Conservation (phyloP, 768 basidiomycete genomes). For the Tricholoma sp. region DNA sequence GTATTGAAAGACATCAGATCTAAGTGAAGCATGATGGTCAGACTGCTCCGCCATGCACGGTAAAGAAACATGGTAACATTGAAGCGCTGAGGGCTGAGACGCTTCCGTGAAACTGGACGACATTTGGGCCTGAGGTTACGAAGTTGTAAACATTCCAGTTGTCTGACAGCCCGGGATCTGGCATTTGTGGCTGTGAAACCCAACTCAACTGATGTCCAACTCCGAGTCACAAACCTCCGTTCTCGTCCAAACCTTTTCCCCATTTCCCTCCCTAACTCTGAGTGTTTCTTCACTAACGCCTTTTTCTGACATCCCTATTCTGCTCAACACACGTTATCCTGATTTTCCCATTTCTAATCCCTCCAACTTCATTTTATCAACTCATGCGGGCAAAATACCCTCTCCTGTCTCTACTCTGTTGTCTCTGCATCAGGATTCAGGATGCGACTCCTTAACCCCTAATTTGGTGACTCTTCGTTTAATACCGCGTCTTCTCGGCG, state of each 20-base stretch:
- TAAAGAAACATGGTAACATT: too few species aligned
- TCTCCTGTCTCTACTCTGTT: constrained; percentile 20
- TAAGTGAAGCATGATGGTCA: too few species aligned
- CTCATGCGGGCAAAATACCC: constrained; percentile 32
- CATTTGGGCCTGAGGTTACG: too few species aligned
- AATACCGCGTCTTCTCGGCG: constrained; percentile 72
- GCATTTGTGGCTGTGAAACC: not conserved
- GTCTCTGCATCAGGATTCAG: constrained; percentile 16
- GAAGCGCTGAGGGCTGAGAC: too few species aligned
- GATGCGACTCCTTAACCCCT: constrained; percentile 11
- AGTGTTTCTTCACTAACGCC: constrained; percentile 23
- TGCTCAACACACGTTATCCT: constrained; percentile 31
- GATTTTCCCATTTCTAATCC: constrained; percentile 27
- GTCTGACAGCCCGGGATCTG: too few species aligned
- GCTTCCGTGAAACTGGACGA: too few species aligned
- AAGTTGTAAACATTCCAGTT: too few species aligned
- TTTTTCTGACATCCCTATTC: constrained; percentile 25
- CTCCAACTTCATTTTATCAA: constrained; percentile 29
- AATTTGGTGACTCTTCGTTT: constrained; percentile 64
- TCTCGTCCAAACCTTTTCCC: constrained; percentile 36
- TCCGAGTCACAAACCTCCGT: too few species aligned
- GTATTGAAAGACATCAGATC: too few species aligned
- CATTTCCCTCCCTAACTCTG: constrained; percentile 32
- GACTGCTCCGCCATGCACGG: too few species aligned
- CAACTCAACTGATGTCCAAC: constrained; percentile 8